Conservation (phyloP, 805 yeast genomes). For the Candida xiaguanensis region DNA sequence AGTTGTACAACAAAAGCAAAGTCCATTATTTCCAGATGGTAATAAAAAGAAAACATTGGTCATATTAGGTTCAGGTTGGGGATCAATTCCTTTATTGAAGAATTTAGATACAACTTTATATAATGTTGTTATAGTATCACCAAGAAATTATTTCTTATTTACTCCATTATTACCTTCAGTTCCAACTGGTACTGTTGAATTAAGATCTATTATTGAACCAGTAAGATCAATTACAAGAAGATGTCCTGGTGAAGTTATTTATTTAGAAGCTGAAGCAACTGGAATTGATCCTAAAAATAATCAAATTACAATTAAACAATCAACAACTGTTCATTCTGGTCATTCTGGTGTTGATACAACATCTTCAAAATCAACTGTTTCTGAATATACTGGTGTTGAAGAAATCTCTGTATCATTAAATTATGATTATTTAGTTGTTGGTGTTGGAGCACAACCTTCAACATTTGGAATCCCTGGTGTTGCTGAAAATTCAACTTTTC, state of each 20-base stretch:
- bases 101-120: constrained; percentile 81
- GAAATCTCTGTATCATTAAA: constrained; percentile 45
- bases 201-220: constrained; percentile 91
- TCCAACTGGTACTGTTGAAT: constrained; percentile 89
- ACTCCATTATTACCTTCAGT: constrained; percentile 95
- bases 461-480: constrained; percentile 96
- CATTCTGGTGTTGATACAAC: constrained; percentile 50
- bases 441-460: constrained; percentile 93
- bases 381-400: constrained; percentile 39
- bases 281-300: constrained; percentile 72
- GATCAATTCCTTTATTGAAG: constrained; percentile 80
- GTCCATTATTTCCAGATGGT: constrained; percentile 52
- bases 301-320: constrained; percentile 59
- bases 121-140: constrained; percentile 87
- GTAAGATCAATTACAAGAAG: constrained; percentile 82
- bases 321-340: constrained; percentile 53
- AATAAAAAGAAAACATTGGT: constrained; percentile 71
- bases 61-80: constrained; percentile 92
- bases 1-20: constrained; percentile 55
- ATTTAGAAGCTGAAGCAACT: constrained; percentile 88
- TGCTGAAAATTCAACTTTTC: constrained; percentile 77
- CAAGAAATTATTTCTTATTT: constrained; percentile 92
- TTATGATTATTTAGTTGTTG: constrained; percentile 84
- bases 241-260: constrained; percentile 70
- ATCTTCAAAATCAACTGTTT: constrained; percentile 36